These are phyloP conservation scores for Monilinia vaccinii-corymbosi DNA, from an alignment of 2,329 filamentous ascomycete genomes.

Conservation along the genomic window DNA sequence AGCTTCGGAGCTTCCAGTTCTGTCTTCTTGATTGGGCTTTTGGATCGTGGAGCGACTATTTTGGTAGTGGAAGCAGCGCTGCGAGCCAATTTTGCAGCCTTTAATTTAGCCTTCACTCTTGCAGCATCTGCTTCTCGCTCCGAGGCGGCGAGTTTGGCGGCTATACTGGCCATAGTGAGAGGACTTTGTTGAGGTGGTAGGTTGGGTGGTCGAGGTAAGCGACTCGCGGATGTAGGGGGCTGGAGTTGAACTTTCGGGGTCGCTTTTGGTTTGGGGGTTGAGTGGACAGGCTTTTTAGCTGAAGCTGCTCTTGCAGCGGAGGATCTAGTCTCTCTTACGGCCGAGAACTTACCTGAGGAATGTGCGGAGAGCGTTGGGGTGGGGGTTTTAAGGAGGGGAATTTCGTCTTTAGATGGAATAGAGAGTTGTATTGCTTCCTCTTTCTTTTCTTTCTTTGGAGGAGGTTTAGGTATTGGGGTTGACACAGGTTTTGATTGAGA, in stretches of 20 bases:
- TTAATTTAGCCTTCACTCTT: conserved; percentile 52
- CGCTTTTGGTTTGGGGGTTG: conserved; percentile 10
- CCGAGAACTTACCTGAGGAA: conserved; percentile 5
- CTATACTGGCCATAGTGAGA: conserved; percentile 51
- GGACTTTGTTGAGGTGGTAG: conserved; percentile 41
- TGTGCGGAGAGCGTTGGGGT: background rate
- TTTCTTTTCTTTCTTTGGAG: conserved; percentile 9
- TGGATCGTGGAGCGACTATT: background rate
- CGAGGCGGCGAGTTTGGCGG: conserved; percentile 54
- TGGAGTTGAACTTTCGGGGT: conserved; percentile 20
- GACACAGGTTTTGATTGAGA: conserved; percentile 28
- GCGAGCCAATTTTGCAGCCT: conserved; percentile 38
- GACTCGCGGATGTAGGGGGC: conserved; percentile 13
- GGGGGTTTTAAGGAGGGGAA: conserved; percentile 18
- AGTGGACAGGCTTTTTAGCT: conserved; percentile 7
- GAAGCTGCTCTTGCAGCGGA: conserved; percentile 5
- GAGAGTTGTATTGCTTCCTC: conserved; percentile 1
- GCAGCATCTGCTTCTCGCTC: conserved; percentile 56
- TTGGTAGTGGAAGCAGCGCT: background rate
- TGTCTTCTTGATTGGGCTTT: conserved; percentile 2
- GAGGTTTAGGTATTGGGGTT: conserved; percentile 18
- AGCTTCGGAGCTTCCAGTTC: conserved; percentile 19
- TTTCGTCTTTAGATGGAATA: conserved; percentile 17
- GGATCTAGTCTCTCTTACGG: background rate
- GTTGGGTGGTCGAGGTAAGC: conserved; percentile 26